Evolutionary conservation across 768 basidiomycete species (phyloP).

Genomic region (Psilocybe azurescens): DNA sequence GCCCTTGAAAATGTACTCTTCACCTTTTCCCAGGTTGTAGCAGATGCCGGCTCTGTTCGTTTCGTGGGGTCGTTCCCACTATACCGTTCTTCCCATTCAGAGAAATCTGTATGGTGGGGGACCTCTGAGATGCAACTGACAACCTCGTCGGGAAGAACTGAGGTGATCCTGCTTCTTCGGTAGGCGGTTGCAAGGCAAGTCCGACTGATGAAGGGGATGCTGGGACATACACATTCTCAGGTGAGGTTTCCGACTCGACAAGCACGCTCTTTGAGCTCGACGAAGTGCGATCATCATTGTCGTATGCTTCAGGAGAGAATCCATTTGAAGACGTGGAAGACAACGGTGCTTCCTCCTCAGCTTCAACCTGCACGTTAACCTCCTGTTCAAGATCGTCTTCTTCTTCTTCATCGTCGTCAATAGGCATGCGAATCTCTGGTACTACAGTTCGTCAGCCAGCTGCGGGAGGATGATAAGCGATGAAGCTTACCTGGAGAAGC

Average conservation of each 20-base stretch:
- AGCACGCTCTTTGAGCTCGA: slow-evolving; percentile 65
- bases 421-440: slow-evolving; percentile 67
- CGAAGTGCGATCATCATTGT: slow-evolving; percentile 44
- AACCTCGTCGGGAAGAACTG: slow-evolving; percentile 64
- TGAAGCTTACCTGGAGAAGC: slow-evolving; percentile 66
- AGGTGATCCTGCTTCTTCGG: slow-evolving; percentile 57
- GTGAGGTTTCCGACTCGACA: slow-evolving; percentile 66
- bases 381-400: slow-evolving; percentile 43
- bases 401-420: slow-evolving; percentile 65
- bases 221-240: slow-evolving; percentile 37
- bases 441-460: slow-evolving; percentile 37
- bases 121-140: slow-evolving; percentile 68
- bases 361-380: slow-evolving; percentile 51
- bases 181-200: slow-evolving; percentile 47
- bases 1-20: slow-evolving; percentile 71
- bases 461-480: slow-evolving; percentile 2
- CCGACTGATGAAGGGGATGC: slow-evolving; percentile 30
- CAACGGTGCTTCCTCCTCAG: slow-evolving; percentile 54
- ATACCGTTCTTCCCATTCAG: slow-evolving; percentile 54
- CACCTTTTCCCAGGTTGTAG: slow-evolving; percentile 75
- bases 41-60: slow-evolving; percentile 58
- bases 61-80: slow-evolving; percentile 55
- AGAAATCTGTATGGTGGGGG: slow-evolving; percentile 53
- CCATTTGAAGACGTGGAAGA: slow-evolving; percentile 57
- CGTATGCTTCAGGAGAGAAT: slow-evolving; percentile 49